These are phyloP conservation scores for Corynespora cassiicola DNA, from an alignment of 2,329 filamentous ascomycete species.

Conservation along the genomic window DNA sequence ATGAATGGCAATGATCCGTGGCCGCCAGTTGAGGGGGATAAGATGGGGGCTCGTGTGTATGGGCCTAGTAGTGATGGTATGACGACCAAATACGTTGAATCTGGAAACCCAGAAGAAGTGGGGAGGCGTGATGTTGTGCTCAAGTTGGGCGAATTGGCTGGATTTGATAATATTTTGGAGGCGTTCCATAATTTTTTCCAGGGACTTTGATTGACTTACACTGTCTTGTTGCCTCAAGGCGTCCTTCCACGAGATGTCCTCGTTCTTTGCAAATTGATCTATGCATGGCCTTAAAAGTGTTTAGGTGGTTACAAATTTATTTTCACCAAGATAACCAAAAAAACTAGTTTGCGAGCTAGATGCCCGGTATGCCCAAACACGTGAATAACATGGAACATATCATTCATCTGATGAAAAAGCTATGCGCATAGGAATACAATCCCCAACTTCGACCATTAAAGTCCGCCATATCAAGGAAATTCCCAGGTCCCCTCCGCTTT, in stretches of 20 bases:
- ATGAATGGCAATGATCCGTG: constrained; percentile 40
- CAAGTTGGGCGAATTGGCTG: constrained; percentile 31
- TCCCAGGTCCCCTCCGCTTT: constrained; percentile 30
- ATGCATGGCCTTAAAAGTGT: too few species aligned
- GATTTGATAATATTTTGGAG: constrained; percentile 30
- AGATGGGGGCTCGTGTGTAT: constrained; percentile 34
- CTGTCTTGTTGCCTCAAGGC: neutral
- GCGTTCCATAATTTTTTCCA: constrained; percentile 37
- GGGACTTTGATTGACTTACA: constrained; percentile 15
- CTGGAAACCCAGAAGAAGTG: constrained; percentile 31
- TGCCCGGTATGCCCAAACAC: too few species aligned
- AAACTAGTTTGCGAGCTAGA: too few species aligned
- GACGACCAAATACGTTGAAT: constrained; percentile 30
- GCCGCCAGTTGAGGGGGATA: constrained; percentile 30
- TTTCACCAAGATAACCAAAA: too few species aligned
- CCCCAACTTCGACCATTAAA: too few species aligned
- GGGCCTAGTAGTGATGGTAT: constrained; percentile 35
- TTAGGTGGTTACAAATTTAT: too few species aligned
- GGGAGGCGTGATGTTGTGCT: constrained; percentile 30
- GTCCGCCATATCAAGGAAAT: too few species aligned
- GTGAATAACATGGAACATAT: too few species aligned
- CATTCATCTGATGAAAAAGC: too few species aligned
- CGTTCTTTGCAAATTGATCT: constrained; percentile 1
- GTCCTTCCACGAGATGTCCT: constrained; percentile 4
- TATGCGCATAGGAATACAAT: neutral